phyloP scores from a whole-genome alignment of 768 basidiomycete species.

The Leccinum subtestaceum region DNA sequence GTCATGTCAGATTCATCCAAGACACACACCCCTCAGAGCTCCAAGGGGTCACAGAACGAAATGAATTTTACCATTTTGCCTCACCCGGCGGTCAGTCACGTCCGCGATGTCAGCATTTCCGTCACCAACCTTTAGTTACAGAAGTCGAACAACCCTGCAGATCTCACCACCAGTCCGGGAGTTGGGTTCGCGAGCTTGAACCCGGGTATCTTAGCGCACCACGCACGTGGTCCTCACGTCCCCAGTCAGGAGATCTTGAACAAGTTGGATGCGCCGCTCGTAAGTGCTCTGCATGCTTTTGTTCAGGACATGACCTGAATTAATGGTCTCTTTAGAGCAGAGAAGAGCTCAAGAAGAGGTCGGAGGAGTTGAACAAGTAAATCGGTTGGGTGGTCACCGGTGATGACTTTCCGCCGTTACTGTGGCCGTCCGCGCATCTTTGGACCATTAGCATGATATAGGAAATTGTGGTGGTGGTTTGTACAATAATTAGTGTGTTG shows the following conservation, averaged over 20 bases:
- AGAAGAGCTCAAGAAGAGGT: slow-evolving; percentile 47
- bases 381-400: background rate
- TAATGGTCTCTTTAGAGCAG: slow-evolving; percentile 37
- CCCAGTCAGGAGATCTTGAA: slow-evolving; percentile 44
- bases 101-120: background rate
- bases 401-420: background rate
- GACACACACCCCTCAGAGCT: background rate
- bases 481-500: background rate
- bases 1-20: slow-evolving; percentile 19
- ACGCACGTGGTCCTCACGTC: slow-evolving; percentile 50
- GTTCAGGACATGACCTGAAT: background rate
- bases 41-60: slow-evolving; percentile 25
- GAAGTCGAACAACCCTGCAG: slow-evolving; percentile 61
- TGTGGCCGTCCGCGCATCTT: background rate
- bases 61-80: slow-evolving; percentile 52
- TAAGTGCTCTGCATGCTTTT: background rate
- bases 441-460: too few species aligned
- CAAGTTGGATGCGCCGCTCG: slow-evolving; percentile 47
- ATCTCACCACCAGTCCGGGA: slow-evolving; percentile 38
- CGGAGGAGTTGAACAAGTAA: slow-evolving; percentile 47
- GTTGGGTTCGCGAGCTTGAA: slow-evolving; percentile 37
- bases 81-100: slow-evolving; percentile 53
- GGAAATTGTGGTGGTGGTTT: too few species aligned
- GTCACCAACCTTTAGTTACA: slow-evolving; percentile 17
- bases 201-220: slow-evolving; percentile 43